Percentiles rank a stretch among this genome's conserved stretches.
phyloP scores from a whole-genome alignment of 805 yeast species.

The Vanderwaltozyma yarrowii region DNA sequence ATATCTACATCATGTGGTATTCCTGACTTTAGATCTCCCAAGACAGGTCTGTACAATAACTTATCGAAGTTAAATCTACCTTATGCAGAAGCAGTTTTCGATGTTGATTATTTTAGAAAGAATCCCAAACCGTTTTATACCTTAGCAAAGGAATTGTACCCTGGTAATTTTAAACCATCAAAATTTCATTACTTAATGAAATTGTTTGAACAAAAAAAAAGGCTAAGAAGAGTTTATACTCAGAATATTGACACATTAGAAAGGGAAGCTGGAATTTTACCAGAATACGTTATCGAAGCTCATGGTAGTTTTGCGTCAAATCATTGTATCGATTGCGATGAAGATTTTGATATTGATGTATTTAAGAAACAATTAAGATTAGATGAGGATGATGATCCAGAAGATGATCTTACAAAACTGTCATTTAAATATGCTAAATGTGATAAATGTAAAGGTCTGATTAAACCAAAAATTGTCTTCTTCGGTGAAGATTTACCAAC shows the following conservation, averaged over 20 bases:
- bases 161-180: slow-evolving; percentile 81
- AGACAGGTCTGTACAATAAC: slow-evolving; percentile 81
- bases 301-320: slow-evolving; percentile 88
- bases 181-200: slow-evolving; percentile 66
- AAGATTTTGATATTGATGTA: slow-evolving; percentile 39
- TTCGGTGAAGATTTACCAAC: slow-evolving; percentile 83
- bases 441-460: slow-evolving; percentile 54
- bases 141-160: slow-evolving; percentile 75
- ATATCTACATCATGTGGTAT: slow-evolving; percentile 89
- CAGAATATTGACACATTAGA: slow-evolving; percentile 93
- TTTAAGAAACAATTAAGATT: slow-evolving; percentile 33
- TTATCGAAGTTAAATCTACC: slow-evolving; percentile 66
- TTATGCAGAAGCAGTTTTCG: slow-evolving; percentile 93
- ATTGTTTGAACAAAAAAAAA: slow-evolving; percentile 52
- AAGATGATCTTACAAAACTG: too few relatives aligned
- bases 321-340: slow-evolving; percentile 70
- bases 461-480: slow-evolving; percentile 90
- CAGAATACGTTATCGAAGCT: slow-evolving; percentile 68
- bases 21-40: slow-evolving; percentile 90
- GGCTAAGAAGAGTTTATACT: slow-evolving; percentile 65
- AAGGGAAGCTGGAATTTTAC: slow-evolving; percentile 65
- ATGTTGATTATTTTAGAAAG: slow-evolving; percentile 65
- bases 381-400: slow-evolving; percentile 5
- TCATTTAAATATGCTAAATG: slow-evolving; percentile 37
- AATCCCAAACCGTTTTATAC: slow-evolving; percentile 79